These are phyloP conservation scores for Cylindricascospora bacillispora DNA, from an alignment of 1,139 yeast species.

Conservation along the genomic window DNA sequence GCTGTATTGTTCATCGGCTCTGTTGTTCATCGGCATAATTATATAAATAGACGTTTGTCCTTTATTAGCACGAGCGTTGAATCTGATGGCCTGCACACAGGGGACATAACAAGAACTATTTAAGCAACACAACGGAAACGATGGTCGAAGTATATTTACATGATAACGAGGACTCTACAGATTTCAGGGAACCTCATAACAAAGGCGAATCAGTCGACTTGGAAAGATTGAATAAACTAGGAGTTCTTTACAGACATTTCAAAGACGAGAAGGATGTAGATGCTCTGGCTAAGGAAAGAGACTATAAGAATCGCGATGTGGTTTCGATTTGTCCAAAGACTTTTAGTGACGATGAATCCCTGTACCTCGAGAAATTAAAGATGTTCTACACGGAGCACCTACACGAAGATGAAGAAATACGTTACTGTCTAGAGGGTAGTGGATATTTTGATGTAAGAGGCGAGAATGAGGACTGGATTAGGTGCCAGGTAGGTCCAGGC, in stretches of 20 bases:
- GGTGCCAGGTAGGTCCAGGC: constrained; percentile 48
- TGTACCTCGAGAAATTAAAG: constrained; percentile 51
- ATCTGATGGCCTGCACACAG: too few species aligned
- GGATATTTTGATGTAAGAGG: constrained; percentile 87
- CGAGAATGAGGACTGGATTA: constrained; percentile 63
- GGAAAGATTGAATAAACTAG: constrained; percentile 42
- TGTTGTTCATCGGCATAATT: too few species aligned
- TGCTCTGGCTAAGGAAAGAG: constrained; percentile 50
- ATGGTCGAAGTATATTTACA: constrained; percentile 48
- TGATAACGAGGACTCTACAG: constrained; percentile 49
- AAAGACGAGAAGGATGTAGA: constrained; percentile 47
- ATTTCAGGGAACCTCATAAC: constrained; percentile 65
- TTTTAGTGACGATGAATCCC: constrained; percentile 49
- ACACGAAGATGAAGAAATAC: constrained; percentile 94
- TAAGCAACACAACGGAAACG: too few species aligned
- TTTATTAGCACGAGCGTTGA: too few species aligned
- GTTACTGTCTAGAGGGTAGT: constrained; percentile 79
- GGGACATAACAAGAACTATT: too few species aligned
- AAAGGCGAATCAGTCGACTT: constrained; percentile 45
- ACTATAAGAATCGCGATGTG: constrained; percentile 70
- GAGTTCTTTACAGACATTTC: constrained; percentile 55
- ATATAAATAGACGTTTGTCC: too few species aligned
- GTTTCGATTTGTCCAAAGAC: constrained; percentile 48
- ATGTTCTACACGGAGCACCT: constrained; percentile 76
- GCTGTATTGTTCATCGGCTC: too few species aligned